These are phyloP conservation scores for Begonia masoniana DNA, from an alignment of 306 rosid genomes.

Conservation along the genomic window DNA sequence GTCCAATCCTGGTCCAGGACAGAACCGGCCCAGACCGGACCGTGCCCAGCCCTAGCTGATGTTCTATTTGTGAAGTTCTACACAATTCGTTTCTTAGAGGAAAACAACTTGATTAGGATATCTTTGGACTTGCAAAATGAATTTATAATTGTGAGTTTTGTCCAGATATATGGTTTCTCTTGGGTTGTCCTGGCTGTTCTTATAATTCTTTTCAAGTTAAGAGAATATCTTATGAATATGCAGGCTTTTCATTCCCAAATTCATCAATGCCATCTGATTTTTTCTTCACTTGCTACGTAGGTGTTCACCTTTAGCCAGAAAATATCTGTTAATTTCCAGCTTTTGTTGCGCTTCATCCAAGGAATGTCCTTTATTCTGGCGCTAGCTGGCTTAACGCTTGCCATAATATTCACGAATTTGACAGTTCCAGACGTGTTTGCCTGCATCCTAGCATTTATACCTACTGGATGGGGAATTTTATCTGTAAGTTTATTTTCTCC, in stretches of 20 bases:
- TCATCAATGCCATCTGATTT: constrained; percentile 12
- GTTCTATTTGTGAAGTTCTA: too few relatives aligned
- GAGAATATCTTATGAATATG: background rate
- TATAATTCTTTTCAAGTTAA: constrained; percentile 82
- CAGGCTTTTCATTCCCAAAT: background rate
- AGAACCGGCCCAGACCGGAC: too few relatives aligned
- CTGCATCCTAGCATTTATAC: constrained; percentile 69
- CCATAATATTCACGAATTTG: constrained; percentile 40
- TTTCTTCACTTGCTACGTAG: constrained; percentile 28
- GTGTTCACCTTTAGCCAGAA: constrained; percentile 94
- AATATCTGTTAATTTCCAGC: constrained; percentile 86
- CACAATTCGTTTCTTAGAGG: too few relatives aligned
- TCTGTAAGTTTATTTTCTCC: constrained; percentile 42
- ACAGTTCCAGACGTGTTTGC: constrained; percentile 68
- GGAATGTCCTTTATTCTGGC: constrained; percentile 71
- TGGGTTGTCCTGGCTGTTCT: constrained; percentile 69
- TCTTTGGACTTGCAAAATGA: too few relatives aligned
- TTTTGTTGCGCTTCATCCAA: constrained; percentile 78
- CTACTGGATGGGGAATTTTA: constrained; percentile 94
- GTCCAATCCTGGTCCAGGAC: too few relatives aligned
- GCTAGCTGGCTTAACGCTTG: constrained; percentile 61
- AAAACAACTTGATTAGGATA: too few relatives aligned
- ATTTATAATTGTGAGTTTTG: background rate
- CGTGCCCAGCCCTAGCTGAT: too few relatives aligned
- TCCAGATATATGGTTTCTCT: constrained; percentile 73